Evolutionary conservation across 2,329 filamentous ascomycete genomes (phyloP).

Genomic region (Thielaviopsis punctulata): DNA sequence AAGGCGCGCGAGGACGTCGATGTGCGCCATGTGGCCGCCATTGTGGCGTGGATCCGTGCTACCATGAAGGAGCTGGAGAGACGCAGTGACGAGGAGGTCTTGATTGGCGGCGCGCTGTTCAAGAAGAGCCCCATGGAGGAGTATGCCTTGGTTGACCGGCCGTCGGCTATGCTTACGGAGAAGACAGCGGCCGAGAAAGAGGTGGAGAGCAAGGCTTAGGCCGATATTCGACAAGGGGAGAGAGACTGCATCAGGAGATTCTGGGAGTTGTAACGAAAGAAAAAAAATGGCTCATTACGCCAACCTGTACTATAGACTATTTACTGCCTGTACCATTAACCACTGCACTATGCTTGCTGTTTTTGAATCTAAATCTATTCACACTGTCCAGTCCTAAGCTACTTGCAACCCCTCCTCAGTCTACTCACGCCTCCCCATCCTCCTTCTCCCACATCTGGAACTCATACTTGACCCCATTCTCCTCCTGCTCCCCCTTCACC

Average conservation of each 20-base stretch:
- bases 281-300: no score
- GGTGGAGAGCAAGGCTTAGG: background rate
- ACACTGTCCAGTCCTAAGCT: background rate
- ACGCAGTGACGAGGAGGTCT: constrained; percentile 27
- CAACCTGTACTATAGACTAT: background rate
- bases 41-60: constrained; percentile 39
- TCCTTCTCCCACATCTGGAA: constrained; percentile 62
- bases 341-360: background rate
- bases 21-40: constrained; percentile 31
- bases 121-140: constrained; percentile 19
- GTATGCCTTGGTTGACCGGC: constrained; percentile 9
- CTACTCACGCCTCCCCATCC: no score
- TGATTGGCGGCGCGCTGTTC: constrained; percentile 25
- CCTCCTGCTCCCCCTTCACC: constrained; percentile 37
- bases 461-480: constrained; percentile 48
- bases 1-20: constrained; percentile 44
- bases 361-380: no score
- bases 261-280: background rate
- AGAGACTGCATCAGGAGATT: background rate
- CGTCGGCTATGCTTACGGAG: constrained; percentile 7
- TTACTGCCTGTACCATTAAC: background rate
- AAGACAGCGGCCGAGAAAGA: constrained; percentile 5
- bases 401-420: background rate
- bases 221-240: no score
- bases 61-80: constrained; percentile 31